Conservation (phyloP, 1,284 basidiomycete species). For the Puccinia hordei region DNA sequence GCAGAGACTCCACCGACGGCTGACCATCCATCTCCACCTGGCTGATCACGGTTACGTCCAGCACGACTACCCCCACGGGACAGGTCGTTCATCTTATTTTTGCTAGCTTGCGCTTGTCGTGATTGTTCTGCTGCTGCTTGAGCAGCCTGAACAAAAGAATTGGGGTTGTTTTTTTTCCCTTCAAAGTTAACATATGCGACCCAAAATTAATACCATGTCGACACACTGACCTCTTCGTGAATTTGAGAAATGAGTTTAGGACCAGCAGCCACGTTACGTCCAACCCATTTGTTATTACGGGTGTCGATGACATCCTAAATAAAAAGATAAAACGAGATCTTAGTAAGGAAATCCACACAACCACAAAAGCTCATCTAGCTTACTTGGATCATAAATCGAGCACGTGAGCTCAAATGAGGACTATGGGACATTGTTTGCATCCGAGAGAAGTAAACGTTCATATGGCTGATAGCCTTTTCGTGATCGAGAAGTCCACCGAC, state of each 20-base stretch:
- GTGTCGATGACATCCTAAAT: conserved; percentile 48
- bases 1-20: conserved; percentile 31
- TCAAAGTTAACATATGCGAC: too few relatives aligned
- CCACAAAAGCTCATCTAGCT: conserved; percentile 53
- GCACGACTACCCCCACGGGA: conserved; percentile 36
- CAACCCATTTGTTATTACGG: conserved; percentile 42
- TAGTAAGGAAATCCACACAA: not conserved
- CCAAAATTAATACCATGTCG: too few relatives aligned
- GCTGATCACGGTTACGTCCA: conserved; percentile 44
- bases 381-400: conserved; percentile 54
- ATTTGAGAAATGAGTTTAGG: conserved; percentile 44
- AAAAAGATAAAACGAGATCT: too few relatives aligned
- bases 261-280: conserved; percentile 31
- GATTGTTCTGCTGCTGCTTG: conserved; percentile 44
- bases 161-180: too few relatives aligned
- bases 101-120: conserved; percentile 34
- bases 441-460: conserved; percentile 89
- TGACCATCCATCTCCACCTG: conserved; percentile 42
- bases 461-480: conserved; percentile 74
- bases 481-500: conserved; percentile 79
- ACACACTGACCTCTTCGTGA: conserved; percentile 33
- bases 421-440: conserved; percentile 80
- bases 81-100: conserved; percentile 35
- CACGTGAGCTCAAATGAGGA: conserved; percentile 50
- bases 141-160: conserved; percentile 25